Evolutionary conservation across 2,329 filamentous ascomycete species (phyloP), one percentile per base, ranked within the genome.

Genomic region (Coniochaeta hoffmannii): DNA sequence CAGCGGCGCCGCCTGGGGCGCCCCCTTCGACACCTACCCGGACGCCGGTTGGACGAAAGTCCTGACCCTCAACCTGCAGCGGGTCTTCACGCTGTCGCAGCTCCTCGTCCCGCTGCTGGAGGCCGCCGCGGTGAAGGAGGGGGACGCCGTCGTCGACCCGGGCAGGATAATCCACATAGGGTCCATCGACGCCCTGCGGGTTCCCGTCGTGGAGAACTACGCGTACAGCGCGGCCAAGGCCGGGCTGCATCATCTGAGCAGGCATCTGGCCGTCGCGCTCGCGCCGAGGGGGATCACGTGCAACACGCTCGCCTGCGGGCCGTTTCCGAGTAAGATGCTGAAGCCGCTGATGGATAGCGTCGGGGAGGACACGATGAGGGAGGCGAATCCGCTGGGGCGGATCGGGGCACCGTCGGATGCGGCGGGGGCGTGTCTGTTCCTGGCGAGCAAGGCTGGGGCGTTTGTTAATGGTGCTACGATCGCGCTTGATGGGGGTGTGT

Each of bases 301-400:
- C 59, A 90, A 90, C 65, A 82, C 83, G 3, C 70, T 90, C 55
- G 87, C 87, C 6, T 89, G 86, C 64, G 87, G 87, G 3, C 86
- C 87, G 3, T 88, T 87, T 58, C 76, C 84, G 60, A 84, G 77
- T 58, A 86, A 85, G 73, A 88, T 87, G 85, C 86, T 86, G 82
- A 77, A 76, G 56, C 77, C 76, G 19, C 82, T 81, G 56, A 70
- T 88, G 57, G 76, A 82, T 58, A 70, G 74, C 32, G 78, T 78
- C 56, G 74, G 78, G 50, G 79, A 81, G 4, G 67, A 68, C n/a
- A n/a, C n/a, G 7, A 85, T 88, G 61, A 75, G 76, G 56, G 71
- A 69, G 0, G 77, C 77, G 3, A 83, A 87, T 57, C 88, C 88
- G 10, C 65, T 90, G 61, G 79, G 81, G 0, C 73, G 88, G 31